Evolutionary conservation across 2,329 filamentous ascomycete species (phyloP).

Genomic region (Gnomoniopsis smithogilvyi): DNA sequence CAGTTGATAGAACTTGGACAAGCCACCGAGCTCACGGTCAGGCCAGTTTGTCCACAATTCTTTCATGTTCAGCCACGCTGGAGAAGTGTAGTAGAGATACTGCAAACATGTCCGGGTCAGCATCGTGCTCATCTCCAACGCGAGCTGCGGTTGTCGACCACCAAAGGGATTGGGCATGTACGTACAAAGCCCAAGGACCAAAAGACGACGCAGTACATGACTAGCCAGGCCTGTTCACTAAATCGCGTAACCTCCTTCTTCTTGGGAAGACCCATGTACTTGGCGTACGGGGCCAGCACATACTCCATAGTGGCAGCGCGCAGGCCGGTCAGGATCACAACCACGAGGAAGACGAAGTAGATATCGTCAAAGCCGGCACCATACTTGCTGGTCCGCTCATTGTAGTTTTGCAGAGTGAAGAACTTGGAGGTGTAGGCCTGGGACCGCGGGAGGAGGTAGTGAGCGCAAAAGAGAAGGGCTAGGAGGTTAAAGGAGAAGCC

Average conservation of each 20-base stretch:
- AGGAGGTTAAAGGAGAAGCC: conserved; percentile 85
- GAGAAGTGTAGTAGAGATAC: conserved; percentile 77
- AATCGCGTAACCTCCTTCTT: conserved; percentile 78
- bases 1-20: conserved; percentile 87
- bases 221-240: conserved; percentile 90
- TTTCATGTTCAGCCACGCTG: conserved; percentile 72
- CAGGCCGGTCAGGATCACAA: conserved; percentile 82
- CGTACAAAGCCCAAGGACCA: conserved; percentile 83
- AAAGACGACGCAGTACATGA: conserved; percentile 78
- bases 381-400: conserved; percentile 66
- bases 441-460: conserved; percentile 78
- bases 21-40: conserved; percentile 65
- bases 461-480: conserved; percentile 76
- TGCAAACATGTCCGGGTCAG: conserved; percentile 32
- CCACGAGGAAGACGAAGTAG: conserved; percentile 72
- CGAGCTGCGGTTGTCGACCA: not conserved
- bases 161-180: conserved; percentile 13
- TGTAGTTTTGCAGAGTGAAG: conserved; percentile 82
- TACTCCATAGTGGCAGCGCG: conserved; percentile 86
- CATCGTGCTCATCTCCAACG: not conserved
- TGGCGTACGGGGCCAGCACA: conserved; percentile 74
- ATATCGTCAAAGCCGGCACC: conserved; percentile 75
- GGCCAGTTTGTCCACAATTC: conserved; percentile 87
- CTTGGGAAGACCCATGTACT: conserved; percentile 67
- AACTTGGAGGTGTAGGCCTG: conserved; percentile 80